phyloP scores from a whole-genome alignment of 768 basidiomycete genomes.

The Hericium erinaceus region DNA sequence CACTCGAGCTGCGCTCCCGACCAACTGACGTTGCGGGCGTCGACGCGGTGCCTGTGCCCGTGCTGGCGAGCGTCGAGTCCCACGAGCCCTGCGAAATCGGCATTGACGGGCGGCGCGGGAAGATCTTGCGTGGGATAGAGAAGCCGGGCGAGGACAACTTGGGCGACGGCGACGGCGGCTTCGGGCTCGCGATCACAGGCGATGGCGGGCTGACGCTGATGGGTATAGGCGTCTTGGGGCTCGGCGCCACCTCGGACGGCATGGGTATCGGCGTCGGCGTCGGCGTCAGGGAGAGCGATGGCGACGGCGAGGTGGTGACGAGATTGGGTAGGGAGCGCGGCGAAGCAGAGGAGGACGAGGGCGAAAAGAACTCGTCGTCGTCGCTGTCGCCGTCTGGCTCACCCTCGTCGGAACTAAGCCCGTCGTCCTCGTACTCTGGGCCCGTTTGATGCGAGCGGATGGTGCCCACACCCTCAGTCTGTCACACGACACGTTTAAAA shows the following conservation, averaged over 20 bases:
- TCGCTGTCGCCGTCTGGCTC: slow-evolving; percentile 32
- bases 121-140: slow-evolving; percentile 23
- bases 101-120: slow-evolving; percentile 24
- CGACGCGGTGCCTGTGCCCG: background rate
- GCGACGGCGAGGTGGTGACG: slow-evolving; percentile 21
- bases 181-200: slow-evolving; percentile 5
- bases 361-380: slow-evolving; percentile 22
- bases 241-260: slow-evolving; percentile 13
- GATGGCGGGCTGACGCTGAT: slow-evolving; percentile 15
- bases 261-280: background rate
- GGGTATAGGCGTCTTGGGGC: slow-evolving; percentile 15
- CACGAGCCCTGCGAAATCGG: slow-evolving; percentile 22
- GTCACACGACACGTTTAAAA: background rate
- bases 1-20: background rate
- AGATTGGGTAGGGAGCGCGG: background rate
- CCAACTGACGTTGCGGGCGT: background rate
- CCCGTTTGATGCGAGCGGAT: slow-evolving; percentile 51
- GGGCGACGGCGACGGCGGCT: slow-evolving; percentile 20
- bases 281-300: background rate
- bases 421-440: slow-evolving; percentile 66
- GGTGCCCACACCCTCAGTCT: slow-evolving; percentile 87
- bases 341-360: slow-evolving; percentile 25
- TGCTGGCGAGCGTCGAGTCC: slow-evolving; percentile 14
- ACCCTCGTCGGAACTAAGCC: slow-evolving; percentile 50
- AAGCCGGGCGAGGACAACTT: background rate